Percentiles rank a stretch among this genome's conserved stretches.
These are phyloP conservation scores for Antarctomyces pellizariae DNA, from an alignment of 495 filamentous ascomycete species.

Conservation along the genomic window DNA sequence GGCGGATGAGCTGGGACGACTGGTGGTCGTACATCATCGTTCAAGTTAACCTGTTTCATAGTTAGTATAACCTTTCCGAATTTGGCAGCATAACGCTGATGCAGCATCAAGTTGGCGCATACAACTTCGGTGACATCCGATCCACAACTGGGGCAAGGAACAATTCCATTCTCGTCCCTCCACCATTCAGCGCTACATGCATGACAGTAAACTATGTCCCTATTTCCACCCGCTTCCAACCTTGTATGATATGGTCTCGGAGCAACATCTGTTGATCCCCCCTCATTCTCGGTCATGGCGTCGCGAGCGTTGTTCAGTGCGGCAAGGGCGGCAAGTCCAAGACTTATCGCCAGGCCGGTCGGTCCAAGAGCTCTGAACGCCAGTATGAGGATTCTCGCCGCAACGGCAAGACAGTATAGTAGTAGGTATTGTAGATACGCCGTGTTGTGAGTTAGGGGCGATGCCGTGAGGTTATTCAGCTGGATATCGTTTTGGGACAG, in stretches of 20 bases:
- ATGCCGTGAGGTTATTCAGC: no score
- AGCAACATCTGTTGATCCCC: conserved; percentile 1
- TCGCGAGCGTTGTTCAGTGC: conserved; percentile 19
- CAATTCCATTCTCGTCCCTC: conserved; percentile 29
- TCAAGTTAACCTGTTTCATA: conserved; percentile 14
- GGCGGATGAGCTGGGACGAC: conserved; percentile 14
- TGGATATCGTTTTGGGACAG: no score
- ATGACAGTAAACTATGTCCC: conserved; percentile 68
- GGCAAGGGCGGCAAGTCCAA: conserved; percentile 24
- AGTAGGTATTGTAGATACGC: no score
- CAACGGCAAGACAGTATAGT: no score
- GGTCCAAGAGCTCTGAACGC: conserved; percentile 23
- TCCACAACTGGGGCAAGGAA: conserved; percentile 54
- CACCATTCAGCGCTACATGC: conserved; percentile 60
- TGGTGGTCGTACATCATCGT: conserved; percentile 21
- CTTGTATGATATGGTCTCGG: conserved; percentile 6
- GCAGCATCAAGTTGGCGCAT: no score
- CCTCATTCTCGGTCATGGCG: conserved; percentile 15
- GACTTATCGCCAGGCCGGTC: conserved; percentile 23
- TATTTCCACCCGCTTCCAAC: conserved; percentile 19
- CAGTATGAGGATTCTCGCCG: conserved; percentile 14
- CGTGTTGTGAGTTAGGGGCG: no score
- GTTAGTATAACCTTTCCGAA: conserved; percentile 8
- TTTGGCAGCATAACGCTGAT: conserved; percentile 3
- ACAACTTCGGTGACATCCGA: conserved; percentile 76